Percentiles rank a stretch among this genome's conserved stretches.
Evolutionary conservation across 2,329 filamentous ascomycete genomes (phyloP).

Genomic region (Cladosporium austrohemisphaericum): DNA sequence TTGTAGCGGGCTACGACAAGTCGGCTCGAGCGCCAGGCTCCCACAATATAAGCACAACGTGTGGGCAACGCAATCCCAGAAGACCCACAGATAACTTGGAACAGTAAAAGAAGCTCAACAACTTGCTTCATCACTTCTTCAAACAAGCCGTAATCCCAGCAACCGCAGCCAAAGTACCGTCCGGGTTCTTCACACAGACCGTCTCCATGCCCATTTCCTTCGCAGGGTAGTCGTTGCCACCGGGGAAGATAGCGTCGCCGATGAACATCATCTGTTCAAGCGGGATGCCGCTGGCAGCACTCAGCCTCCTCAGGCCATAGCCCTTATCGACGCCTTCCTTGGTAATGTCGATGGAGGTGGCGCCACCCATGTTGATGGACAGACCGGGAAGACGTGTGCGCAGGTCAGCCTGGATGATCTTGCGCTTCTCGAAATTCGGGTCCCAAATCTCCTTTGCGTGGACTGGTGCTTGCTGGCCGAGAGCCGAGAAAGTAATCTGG

Average conservation of each 20-base stretch:
- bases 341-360: conserved; percentile 42
- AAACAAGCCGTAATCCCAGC: conserved; percentile 25
- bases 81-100: too few species aligned
- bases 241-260: conserved; percentile 41
- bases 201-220: conserved; percentile 33
- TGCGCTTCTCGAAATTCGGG: conserved; percentile 39
- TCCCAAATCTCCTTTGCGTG: conserved; percentile 38
- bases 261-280: conserved; percentile 41
- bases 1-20: too few species aligned
- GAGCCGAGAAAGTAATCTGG: conserved; percentile 43
- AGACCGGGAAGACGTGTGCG: conserved; percentile 35
- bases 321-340: conserved; percentile 39
- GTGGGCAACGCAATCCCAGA: too few species aligned
- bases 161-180: conserved; percentile 28
- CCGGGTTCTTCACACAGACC: conserved; percentile 25
- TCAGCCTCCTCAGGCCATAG: conserved; percentile 27
- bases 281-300: conserved; percentile 31
- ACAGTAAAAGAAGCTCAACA: too few species aligned
- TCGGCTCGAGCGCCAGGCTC: too few species aligned
- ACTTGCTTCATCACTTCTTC: conserved; percentile 3
- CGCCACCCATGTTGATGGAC: conserved; percentile 42
- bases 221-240: conserved; percentile 40
- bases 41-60: too few species aligned
- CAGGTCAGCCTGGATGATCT: conserved; percentile 38
- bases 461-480: conserved; percentile 40